These are phyloP conservation scores for Entomortierella beljakovae DNA, from an alignment of 192 early-diverging fungal genomes.

Conservation along the genomic window DNA sequence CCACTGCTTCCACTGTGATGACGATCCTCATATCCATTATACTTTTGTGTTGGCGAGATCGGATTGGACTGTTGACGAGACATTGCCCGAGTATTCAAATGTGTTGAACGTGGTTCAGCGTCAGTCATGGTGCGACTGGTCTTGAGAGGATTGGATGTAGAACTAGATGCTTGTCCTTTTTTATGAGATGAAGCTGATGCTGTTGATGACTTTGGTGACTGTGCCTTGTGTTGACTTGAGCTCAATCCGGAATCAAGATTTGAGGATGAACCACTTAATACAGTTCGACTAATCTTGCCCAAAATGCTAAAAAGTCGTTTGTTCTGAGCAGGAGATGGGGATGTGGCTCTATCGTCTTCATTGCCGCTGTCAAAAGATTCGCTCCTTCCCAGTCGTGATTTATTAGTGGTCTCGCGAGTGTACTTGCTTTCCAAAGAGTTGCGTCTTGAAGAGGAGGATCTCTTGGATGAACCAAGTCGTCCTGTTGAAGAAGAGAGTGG, in stretches of 20 bases:
- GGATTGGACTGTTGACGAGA: slow-evolving; percentile 13
- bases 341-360: slow-evolving; percentile 1
- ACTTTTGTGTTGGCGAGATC: slow-evolving; percentile 8
- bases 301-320: slow-evolving; percentile 26
- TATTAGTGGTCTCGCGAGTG: background rate
- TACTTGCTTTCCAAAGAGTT: slow-evolving; percentile 26
- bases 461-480: no score
- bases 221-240: background rate
- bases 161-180: slow-evolving; percentile 6
- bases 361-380: slow-evolving; percentile 28
- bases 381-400: slow-evolving; percentile 3
- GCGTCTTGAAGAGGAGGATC: no score
- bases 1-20: slow-evolving; percentile 39
- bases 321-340: slow-evolving; percentile 8
- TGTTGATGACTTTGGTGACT: background rate
- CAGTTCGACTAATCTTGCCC: slow-evolving; percentile 25
- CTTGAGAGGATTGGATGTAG: slow-evolving; percentile 13
- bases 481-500: slow-evolving; percentile 1
- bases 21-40: slow-evolving; percentile 20
- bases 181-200: background rate
- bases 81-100: background rate
- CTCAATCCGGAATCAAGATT: background rate
- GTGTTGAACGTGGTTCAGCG: background rate
- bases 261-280: slow-evolving; percentile 7
- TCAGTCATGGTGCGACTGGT: slow-evolving; percentile 1